These are phyloP conservation scores for Metschnikowia cerradonensis DNA, from an alignment of 805 yeast genomes.

Conservation along the genomic window DNA sequence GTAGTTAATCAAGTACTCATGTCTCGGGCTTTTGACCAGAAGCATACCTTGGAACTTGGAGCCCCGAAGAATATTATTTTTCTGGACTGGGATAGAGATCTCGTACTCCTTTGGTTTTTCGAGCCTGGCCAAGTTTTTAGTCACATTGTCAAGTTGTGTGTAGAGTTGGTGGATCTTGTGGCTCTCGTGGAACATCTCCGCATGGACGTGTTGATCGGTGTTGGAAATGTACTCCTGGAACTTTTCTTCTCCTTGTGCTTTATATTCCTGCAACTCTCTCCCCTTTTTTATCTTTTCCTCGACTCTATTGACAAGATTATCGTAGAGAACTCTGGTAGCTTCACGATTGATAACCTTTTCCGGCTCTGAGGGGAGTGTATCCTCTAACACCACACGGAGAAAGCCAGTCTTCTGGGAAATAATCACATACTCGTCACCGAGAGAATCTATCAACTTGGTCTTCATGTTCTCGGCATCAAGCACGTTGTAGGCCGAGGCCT, in stretches of 20 bases:
- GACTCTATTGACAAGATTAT: conserved; percentile 24
- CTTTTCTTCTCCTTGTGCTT: not conserved
- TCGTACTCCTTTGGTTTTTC: conserved; percentile 20
- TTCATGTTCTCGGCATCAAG: conserved; percentile 27
- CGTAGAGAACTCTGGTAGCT: conserved; percentile 11
- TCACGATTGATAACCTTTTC: conserved; percentile 15
- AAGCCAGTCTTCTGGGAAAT: conserved; percentile 26
- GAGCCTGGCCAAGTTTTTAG: not conserved
- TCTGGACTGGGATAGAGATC: conserved; percentile 27
- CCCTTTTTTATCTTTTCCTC: conserved; percentile 27
- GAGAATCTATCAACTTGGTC: conserved; percentile 28
- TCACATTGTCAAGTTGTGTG: conserved; percentile 9
- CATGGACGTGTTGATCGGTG: not conserved
- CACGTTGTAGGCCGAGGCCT: conserved; percentile 34
- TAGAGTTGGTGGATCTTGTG: conserved; percentile 16
- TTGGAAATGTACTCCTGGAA: not conserved
- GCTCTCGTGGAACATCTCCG: not conserved
- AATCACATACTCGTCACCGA: conserved; percentile 39
- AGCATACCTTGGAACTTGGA: conserved; percentile 32
- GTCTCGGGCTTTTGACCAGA: conserved; percentile 31
- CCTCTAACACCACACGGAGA: conserved; percentile 28
- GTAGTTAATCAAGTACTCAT: conserved; percentile 21
- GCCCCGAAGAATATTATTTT: conserved; percentile 27
- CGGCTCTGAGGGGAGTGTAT: conserved; percentile 9
- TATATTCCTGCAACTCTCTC: conserved; percentile 16